A percentile compares a stretch with the other conserved stretches of the same genome.
phyloP scores from a whole-genome alignment of 1,284 basidiomycete genomes.

The Irpex sp. region DNA sequence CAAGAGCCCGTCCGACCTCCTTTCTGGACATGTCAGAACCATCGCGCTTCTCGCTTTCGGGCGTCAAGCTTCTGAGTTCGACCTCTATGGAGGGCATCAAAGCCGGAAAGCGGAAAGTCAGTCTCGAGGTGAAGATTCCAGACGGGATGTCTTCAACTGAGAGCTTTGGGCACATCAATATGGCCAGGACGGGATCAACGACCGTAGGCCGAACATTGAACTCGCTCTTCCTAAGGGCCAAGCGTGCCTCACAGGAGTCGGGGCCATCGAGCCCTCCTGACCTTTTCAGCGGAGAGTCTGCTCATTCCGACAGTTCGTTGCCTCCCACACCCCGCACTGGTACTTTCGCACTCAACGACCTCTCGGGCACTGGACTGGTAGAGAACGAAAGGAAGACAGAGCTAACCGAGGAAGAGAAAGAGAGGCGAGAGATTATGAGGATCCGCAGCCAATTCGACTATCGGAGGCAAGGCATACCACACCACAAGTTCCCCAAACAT shows the following conservation, averaged over 20 bases:
- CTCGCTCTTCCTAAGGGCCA: not conserved
- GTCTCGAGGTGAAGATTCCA: not conserved
- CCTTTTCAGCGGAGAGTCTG: conserved; percentile 2
- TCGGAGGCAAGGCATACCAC: not conserved
- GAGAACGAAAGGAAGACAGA: not conserved
- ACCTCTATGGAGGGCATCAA: not conserved
- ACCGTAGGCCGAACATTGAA: conserved; percentile 1
- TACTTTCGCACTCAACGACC: not conserved
- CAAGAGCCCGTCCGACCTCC: not conserved
- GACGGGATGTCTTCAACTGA: not conserved
- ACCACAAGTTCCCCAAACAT: not conserved
- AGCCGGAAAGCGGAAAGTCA: not conserved
- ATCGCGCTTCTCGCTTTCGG: not conserved
- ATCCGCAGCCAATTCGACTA: not conserved
- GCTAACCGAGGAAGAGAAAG: not conserved
- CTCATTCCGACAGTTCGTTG: conserved; percentile 1
- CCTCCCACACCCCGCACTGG: conserved; percentile 1
- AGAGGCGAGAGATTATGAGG: not conserved
- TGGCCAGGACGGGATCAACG: not conserved
- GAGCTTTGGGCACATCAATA: not conserved
- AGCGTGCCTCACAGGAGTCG: not conserved
- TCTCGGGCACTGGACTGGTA: not conserved
- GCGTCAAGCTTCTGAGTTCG: not conserved
- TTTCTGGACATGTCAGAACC: conserved; percentile 1
- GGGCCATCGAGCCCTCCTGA: not conserved